Base-by-base conservation (phyloP, 371 early-diverging fungal species). In the Rhizopus arrhizus region DNA sequence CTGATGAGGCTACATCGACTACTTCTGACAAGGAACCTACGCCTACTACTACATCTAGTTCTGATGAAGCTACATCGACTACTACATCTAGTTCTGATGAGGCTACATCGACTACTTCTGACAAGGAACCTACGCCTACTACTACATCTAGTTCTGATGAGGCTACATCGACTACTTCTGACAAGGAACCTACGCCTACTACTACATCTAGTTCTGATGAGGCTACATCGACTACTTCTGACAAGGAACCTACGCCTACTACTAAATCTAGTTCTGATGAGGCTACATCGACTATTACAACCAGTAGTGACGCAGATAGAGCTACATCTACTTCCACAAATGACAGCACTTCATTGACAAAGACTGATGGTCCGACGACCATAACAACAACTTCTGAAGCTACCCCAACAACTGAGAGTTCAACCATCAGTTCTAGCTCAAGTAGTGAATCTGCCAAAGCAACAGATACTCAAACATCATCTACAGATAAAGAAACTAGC, bases 101-200 rank as follows among this genome's bases (percentile, higher is more conserved):
- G 8, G 16, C 56, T 56, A n/a, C 53, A 7, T 46, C n/a, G 5
- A 61, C 53, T 5, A 53, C 8, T 15, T 9, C 43, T 35, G 46
- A 35, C 28, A 29, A 38, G 13, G 16, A 50, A 48, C 9, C 53
- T 8, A 47, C n/a, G 5, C 53, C 53, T 5, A 53, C 11, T 10
- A 53, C 46, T n/a, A 32, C 64, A 1, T 41, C 64, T 42, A 16
- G 16, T 3, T 29, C 58, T 11, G 49, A 31, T 28, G 43, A 47
- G 2, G 31, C 58, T 7, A 54, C 49, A 7, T 46, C n/a, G 5
- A 61, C 53, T 5, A 53, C 8, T 15, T 1, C 22, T 22, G 22
- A 22, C 22, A 22, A 22, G 22, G 22, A 22, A 2, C 22, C 22
- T 22, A 22, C 22, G 22, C 22, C 22, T 22, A 22, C 22, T n/a